These are phyloP conservation scores for Lepidium campestre DNA, from an alignment of 441 rosid species.

Conservation along the genomic window DNA sequence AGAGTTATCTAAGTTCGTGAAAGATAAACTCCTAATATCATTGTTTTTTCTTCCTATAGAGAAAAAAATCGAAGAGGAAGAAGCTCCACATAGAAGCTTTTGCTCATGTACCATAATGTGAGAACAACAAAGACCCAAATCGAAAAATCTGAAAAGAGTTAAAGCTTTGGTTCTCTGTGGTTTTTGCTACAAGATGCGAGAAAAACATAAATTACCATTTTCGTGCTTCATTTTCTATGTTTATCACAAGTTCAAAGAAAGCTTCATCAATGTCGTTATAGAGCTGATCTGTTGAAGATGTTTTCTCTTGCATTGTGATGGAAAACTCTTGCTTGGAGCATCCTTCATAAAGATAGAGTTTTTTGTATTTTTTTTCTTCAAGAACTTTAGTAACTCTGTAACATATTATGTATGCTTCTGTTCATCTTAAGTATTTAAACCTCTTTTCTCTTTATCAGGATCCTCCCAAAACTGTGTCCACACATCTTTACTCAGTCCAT, in stretches of 20 bases:
- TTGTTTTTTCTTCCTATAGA: constrained; percentile 13
- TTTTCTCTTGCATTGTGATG: constrained; percentile 6
- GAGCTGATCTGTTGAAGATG: not conserved
- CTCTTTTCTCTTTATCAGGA: not conserved
- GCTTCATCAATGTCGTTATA: constrained; percentile 3
- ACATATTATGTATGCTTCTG: not conserved
- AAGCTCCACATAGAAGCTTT: constrained; percentile 3
- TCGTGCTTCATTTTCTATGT: not conserved
- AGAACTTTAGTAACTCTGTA: not conserved
- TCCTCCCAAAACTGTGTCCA: not conserved
- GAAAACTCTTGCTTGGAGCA: not conserved
- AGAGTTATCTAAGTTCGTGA: not conserved
- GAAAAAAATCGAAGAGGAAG: constrained; percentile 13
- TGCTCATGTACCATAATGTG: constrained; percentile 31
- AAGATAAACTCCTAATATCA: not conserved
- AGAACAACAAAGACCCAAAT: not conserved
- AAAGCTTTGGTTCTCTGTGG: constrained; percentile 6
- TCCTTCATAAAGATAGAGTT: not conserved
- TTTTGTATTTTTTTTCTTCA: not conserved
- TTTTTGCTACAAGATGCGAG: not conserved
- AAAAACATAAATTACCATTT: not conserved
- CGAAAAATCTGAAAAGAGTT: not conserved
- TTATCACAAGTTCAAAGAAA: constrained; percentile 1
- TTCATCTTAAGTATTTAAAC: not conserved
- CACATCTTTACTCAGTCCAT: not conserved